Conservation (phyloP, 1,139 yeast genomes). For the Lodderomyces margitis region DNA sequence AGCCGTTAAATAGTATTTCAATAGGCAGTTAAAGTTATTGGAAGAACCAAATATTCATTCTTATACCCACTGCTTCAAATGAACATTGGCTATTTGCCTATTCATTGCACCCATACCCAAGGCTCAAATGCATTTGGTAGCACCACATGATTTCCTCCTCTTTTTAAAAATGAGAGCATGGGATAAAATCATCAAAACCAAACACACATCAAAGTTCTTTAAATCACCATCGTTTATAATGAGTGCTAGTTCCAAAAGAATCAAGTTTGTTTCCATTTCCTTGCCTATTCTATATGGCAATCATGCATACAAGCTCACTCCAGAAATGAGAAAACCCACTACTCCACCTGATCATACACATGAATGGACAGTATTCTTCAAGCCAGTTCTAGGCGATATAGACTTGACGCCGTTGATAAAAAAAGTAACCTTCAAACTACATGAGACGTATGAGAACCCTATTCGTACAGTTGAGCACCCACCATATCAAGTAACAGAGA, state of each 20-base stretch:
- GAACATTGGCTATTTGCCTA: too few species aligned
- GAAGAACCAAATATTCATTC: too few species aligned
- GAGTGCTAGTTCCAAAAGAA: slow-evolving; percentile 27
- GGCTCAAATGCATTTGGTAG: too few species aligned
- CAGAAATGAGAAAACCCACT: slow-evolving; percentile 57
- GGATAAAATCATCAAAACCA: too few species aligned
- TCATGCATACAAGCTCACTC: slow-evolving; percentile 69
- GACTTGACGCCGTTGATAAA: slow-evolving; percentile 83
- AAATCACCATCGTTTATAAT: slow-evolving; percentile 4
- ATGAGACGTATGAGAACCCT: slow-evolving; percentile 88
- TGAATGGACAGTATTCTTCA: slow-evolving; percentile 89
- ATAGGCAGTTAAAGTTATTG: too few species aligned
- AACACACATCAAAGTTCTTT: neutral
- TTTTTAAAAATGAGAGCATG: too few species aligned
- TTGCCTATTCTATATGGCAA: slow-evolving; percentile 90
- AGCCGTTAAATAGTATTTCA: too few species aligned
- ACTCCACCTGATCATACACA: slow-evolving; percentile 94
- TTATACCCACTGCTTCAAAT: too few species aligned
- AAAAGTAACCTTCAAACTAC: slow-evolving; percentile 89
- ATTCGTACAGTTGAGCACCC: slow-evolving; percentile 82
- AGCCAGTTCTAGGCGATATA: slow-evolving; percentile 73
- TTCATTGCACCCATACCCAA: too few species aligned
- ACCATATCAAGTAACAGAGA: slow-evolving; percentile 93
- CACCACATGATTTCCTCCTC: too few species aligned
- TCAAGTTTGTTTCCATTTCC: slow-evolving; percentile 71